These are phyloP conservation scores for Pyricularia sp. DNA, from an alignment of 2,329 filamentous ascomycete genomes.

Conservation along the genomic window DNA sequence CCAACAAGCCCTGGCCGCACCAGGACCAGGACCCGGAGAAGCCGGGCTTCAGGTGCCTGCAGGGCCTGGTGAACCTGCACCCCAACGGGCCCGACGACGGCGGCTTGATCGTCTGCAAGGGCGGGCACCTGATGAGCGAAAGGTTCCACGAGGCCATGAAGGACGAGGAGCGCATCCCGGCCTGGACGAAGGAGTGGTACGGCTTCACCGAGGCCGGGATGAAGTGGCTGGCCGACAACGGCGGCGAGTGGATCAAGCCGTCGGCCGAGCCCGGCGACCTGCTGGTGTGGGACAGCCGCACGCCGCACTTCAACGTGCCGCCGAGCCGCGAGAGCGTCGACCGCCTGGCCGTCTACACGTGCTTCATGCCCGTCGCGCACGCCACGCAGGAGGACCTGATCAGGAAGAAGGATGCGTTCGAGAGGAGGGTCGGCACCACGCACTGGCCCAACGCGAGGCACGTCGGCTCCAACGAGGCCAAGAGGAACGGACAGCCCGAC, in stretches of 20 bases:
- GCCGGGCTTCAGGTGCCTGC: slow-evolving; percentile 34
- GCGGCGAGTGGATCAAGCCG: slow-evolving; percentile 13
- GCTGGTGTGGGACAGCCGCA: slow-evolving; percentile 26
- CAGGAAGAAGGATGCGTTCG: slow-evolving; percentile 27
- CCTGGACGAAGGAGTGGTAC: slow-evolving; percentile 21
- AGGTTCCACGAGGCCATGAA: slow-evolving; percentile 22
- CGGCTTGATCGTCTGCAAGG: slow-evolving; percentile 25
- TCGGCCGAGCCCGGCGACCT: slow-evolving; percentile 29
- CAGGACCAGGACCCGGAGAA: slow-evolving; percentile 30
- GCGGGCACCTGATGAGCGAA: slow-evolving; percentile 16
- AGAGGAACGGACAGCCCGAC: slow-evolving; percentile 14
- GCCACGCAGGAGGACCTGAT: slow-evolving; percentile 25
- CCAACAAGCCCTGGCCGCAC: slow-evolving; percentile 31
- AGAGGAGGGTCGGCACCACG: slow-evolving; percentile 24
- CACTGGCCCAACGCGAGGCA: slow-evolving; percentile 26
- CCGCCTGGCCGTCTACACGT: slow-evolving; percentile 24
- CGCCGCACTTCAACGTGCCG: slow-evolving; percentile 27
- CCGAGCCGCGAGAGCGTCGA: slow-evolving; percentile 15
- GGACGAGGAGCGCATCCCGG: slow-evolving; percentile 20
- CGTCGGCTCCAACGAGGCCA: slow-evolving; percentile 11
- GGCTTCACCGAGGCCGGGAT: slow-evolving; percentile 22
- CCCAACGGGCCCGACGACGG: slow-evolving; percentile 16
- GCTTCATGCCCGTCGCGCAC: slow-evolving; percentile 25
- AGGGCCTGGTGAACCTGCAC: slow-evolving; percentile 29
- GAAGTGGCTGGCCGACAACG: slow-evolving; percentile 21